These are phyloP conservation scores for Botrytis medusae DNA, from an alignment of 2,329 filamentous ascomycete genomes.

Conservation along the genomic window DNA sequence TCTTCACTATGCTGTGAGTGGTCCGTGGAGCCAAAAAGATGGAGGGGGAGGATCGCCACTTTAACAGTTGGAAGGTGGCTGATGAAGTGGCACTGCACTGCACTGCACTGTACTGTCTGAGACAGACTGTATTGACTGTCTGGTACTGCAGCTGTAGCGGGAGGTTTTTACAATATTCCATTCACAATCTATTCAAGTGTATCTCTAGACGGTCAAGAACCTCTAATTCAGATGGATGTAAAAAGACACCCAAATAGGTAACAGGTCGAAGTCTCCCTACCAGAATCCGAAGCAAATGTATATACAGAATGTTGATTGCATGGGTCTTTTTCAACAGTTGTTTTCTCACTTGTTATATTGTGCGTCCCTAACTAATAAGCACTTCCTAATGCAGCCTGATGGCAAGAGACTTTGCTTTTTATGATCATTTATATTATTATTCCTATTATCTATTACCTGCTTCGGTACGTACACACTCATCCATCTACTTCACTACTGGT, in stretches of 20 bases:
- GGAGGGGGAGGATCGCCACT: slow-evolving; percentile 7
- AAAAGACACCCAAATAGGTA: neutral
- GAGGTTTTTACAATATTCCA: too few species aligned
- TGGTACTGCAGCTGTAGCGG: too few species aligned
- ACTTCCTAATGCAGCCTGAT: neutral
- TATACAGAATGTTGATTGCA: neutral
- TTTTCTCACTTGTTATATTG: too few species aligned
- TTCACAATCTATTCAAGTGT: neutral
- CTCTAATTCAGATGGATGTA: neutral
- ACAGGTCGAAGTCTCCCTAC: neutral
- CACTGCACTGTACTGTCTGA: neutral
- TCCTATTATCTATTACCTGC: neutral
- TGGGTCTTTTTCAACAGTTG: neutral
- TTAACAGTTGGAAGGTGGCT: neutral
- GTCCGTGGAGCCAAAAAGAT: neutral
- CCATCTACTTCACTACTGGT: neutral
- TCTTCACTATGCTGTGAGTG: neutral
- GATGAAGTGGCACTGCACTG: slow-evolving; percentile 1
- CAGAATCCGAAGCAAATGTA: neutral
- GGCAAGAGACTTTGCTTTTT: neutral
- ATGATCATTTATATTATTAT: too few species aligned
- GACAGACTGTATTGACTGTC: too few species aligned
- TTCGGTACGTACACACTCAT: too few species aligned
- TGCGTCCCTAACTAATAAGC: neutral
- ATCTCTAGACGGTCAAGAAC: neutral